These are phyloP conservation scores for Nakazawaea pomicola DNA, from an alignment of 805 yeast genomes.

Conservation along the genomic window DNA sequence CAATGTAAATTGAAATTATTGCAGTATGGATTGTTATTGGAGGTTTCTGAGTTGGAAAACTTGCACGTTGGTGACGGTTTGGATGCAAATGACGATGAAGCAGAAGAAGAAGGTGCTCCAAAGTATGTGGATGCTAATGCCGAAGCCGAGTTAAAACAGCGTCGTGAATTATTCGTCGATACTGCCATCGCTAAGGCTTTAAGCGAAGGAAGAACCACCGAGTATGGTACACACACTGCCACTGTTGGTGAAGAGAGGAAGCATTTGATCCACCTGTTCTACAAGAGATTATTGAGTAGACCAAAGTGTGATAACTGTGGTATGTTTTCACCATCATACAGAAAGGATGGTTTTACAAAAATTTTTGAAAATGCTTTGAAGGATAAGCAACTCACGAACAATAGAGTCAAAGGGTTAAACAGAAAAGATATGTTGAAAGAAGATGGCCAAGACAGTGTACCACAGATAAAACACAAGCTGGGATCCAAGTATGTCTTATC, in stretches of 20 bases:
- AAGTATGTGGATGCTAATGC: slow-evolving; percentile 29
- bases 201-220: slow-evolving; percentile 66
- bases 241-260: slow-evolving; percentile 87
- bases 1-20: slow-evolving; percentile 75
- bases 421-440: slow-evolving; percentile 67
- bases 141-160: slow-evolving; percentile 44
- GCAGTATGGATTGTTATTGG: slow-evolving; percentile 85
- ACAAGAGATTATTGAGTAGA: slow-evolving; percentile 66
- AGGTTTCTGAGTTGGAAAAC: slow-evolving; percentile 68
- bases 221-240: slow-evolving; percentile 72
- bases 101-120: slow-evolving; percentile 30
- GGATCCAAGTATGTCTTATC: slow-evolving; percentile 86
- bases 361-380: slow-evolving; percentile 82
- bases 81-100: slow-evolving; percentile 36
- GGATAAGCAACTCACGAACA: slow-evolving; percentile 77
- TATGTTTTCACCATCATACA: slow-evolving; percentile 88
- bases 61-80: slow-evolving; percentile 36
- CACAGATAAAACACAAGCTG: slow-evolving; percentile 51
- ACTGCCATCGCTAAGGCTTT: slow-evolving; percentile 68
- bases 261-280: slow-evolving; percentile 61
- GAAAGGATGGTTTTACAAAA: slow-evolving; percentile 93
- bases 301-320: slow-evolving; percentile 95
- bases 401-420: slow-evolving; percentile 72
- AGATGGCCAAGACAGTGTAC: slow-evolving; percentile 30
- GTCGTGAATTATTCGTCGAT: slow-evolving; percentile 68